Conservation (phyloP, 164 flowering plant genomes). For the Piper betle region DNA sequence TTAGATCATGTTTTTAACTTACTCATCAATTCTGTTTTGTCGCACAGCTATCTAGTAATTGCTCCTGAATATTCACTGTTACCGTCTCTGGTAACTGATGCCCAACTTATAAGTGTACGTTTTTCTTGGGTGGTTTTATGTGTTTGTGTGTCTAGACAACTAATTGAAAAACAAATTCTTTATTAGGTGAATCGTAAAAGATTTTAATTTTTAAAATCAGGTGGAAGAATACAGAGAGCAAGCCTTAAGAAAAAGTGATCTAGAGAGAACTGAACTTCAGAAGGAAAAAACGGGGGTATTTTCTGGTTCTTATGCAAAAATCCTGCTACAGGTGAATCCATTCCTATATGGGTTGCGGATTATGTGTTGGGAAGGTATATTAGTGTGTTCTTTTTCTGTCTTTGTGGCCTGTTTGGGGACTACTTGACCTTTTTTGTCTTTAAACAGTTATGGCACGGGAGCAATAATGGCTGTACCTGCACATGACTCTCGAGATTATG, state of each 20-base stretch:
- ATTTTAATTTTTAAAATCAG: slow-evolving; percentile 27
- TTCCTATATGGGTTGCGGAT: slow-evolving; percentile 98
- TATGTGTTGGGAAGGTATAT: slow-evolving; percentile 88
- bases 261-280: slow-evolving; percentile 96
- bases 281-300: slow-evolving; percentile 95
- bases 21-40: slow-evolving; percentile 8
- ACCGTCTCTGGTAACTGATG: slow-evolving; percentile 40
- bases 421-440: neutral
- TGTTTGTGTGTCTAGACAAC: neutral
- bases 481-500: slow-evolving; percentile 84
- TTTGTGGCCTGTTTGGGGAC: neutral
- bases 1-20: neutral
- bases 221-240: slow-evolving; percentile 81
- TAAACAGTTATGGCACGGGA: slow-evolving; percentile 89
- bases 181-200: slow-evolving; percentile 5
- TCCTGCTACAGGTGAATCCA: slow-evolving; percentile 74
- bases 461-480: slow-evolving; percentile 99
- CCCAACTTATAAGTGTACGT: slow-evolving; percentile 49
- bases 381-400: neutral
- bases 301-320: slow-evolving; percentile 79
- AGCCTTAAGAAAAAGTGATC: slow-evolving; percentile 86
- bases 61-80: slow-evolving; percentile 83
- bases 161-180: neutral
- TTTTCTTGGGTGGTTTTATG: slow-evolving; percentile 4
- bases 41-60: slow-evolving; percentile 70